Base-by-base conservation (phyloP, 176 grass and related monocot species). In the Musa itinerans region DNA sequence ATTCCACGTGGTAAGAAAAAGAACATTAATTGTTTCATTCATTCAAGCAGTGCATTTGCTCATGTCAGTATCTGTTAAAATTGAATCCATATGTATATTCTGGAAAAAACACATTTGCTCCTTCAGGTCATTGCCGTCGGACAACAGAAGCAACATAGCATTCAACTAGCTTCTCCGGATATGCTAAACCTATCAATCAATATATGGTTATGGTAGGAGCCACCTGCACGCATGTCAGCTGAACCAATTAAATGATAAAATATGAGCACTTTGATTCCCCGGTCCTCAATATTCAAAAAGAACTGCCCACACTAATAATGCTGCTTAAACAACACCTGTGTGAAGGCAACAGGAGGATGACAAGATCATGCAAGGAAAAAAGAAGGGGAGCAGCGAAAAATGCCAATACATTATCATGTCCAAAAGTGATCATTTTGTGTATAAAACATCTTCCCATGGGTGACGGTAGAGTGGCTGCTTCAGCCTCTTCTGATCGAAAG, bases 381-480 rank as follows among this genome's bases (percentile, higher is more conserved):
- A 12, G 1, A 0, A 19, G 51, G 68, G 24, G 68, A 70, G 15
- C 3, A 13, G 43, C 10, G 21, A 70, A 34, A 29, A 13, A 68
- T 13, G 24, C 34, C 8, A 23, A 50, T 50, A 27, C 10, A 9
- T 9, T 17, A 24, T 49, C 29, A 19, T 43, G 8, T 10, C 43
- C 1, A 27, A 69, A 71, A 19, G 2, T 16, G 76, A 80, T 99
- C 84, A 99, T 71, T 99, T 94, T 89, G 95, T 94, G 86, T 99
- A 99, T 23, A 99, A 86, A 69, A 99, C 95, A 78, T 99, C 95
- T 74, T 99, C 95, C 95, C 95, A 99, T 11, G 95, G 90, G 69
- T 99, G 90, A 23, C 95, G 95, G 83, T 99, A 99, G 20, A 99
- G 90, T 22, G 90, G 95, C 69, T 99, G 95, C 73, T 99, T 99